These are phyloP conservation scores for Fusarium oligoseptatum DNA, from an alignment of 2,329 filamentous ascomycete species.

Conservation along the genomic window DNA sequence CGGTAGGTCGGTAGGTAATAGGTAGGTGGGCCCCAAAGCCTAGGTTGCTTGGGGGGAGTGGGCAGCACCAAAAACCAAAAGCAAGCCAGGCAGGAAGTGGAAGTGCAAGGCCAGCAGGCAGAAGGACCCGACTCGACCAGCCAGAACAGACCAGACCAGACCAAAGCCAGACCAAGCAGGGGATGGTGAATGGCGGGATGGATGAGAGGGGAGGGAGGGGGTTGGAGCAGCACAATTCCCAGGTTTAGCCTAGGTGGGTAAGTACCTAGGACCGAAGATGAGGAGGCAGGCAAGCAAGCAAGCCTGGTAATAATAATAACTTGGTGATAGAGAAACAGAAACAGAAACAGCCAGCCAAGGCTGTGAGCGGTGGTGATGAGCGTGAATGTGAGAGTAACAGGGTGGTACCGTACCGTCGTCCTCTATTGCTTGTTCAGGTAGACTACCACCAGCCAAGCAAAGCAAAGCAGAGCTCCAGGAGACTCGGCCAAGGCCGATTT, in stretches of 20 bases:
- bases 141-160: not conserved
- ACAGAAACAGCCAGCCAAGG: not conserved
- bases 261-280: not conserved
- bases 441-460: slow-evolving; percentile 13
- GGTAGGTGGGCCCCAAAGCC: not conserved
- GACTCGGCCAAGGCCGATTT: slow-evolving; percentile 17
- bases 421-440: slow-evolving; percentile 3
- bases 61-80: slow-evolving; percentile 18
- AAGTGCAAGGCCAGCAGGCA: slow-evolving; percentile 14
- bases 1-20: slow-evolving; percentile 23
- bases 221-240: slow-evolving; percentile 31
- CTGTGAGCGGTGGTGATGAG: slow-evolving; percentile 5
- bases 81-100: slow-evolving; percentile 36
- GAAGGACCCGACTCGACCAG: slow-evolving; percentile 10
- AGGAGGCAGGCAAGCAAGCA: not conserved
- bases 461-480: slow-evolving; percentile 17
- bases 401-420: not conserved
- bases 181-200: not conserved
- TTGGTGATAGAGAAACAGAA: not conserved
- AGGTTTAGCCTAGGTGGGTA: slow-evolving; percentile 24
- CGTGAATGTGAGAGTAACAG: not conserved
- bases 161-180: slow-evolving; percentile 3
- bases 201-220: slow-evolving; percentile 14
- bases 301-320: slow-evolving; percentile 2
- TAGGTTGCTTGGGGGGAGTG: not conserved